Evolutionary conservation across 352 stramenopile species (phyloP), one percentile per base, ranked within the genome.

Genomic region (Detonula confervacea): DNA sequence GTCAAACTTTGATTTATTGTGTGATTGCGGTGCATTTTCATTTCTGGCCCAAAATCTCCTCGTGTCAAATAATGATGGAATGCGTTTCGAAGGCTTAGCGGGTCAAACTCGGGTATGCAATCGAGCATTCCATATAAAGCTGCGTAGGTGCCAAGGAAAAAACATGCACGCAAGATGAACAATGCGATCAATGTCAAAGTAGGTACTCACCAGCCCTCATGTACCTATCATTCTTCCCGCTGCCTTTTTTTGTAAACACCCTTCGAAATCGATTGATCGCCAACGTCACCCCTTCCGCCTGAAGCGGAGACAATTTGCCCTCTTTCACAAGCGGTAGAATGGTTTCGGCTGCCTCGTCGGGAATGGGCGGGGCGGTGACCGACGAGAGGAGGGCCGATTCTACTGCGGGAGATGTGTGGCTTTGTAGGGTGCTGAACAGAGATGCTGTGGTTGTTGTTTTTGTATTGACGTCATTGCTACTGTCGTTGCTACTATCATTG

Each of bases 321-420:
- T 60, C n/a, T 35, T 77, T 12, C n/a, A 80, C 65, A 6, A 86
- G 54, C n/a, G 54, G 22, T n/a, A 83, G 29, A 7, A 87, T 42
- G 30, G 33, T 67, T 7, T 63, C 39, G 6, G 70, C 61, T 0
- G 74, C 55, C 11, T 64, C 52, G 27, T 81, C 55, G 14, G 29
- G 35, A 14, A 73, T 39, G 14, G 57, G 29, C 0, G 80, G 80
- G n/a, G 84, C 72, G 0, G 46, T 70, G 7, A 87, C 81, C 20
- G 69, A 84, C 2, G 80, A 78, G 2, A 90, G 56, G 1, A 90
- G 68, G 16, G 77, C 77, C 9, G 84, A 89, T 81, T 90, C 84
- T 37, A 78, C 74, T 37, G 84, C 65, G 3, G 73, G 77, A 0
- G 76, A 87, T 14, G 81, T 87, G 71, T 90, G 84, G 25, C 6